Evolutionary conservation across 2,329 filamentous ascomycete species (phyloP).

Genomic region (Trichoderma aggressivum): DNA sequence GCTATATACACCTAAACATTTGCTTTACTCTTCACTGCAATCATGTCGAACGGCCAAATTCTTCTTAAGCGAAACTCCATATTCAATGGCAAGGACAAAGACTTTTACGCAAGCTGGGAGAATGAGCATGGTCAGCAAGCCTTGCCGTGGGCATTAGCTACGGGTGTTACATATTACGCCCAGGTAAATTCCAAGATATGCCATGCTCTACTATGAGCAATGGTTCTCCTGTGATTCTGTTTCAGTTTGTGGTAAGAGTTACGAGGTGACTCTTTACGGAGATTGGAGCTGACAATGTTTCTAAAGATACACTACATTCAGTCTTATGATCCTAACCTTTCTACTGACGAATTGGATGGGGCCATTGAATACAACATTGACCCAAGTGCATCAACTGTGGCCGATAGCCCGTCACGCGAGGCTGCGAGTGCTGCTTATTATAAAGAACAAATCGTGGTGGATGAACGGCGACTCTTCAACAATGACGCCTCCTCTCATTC

Average conservation of each 20-base stretch:
- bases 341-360: neutral
- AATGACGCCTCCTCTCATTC: neutral
- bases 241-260: neutral
- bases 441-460: neutral
- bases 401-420: neutral
- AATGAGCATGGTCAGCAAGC: neutral
- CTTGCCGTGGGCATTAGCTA: neutral
- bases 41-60: neutral
- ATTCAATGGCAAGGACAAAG: neutral
- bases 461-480: neutral
- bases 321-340: neutral
- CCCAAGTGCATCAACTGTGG: neutral
- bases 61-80: neutral
- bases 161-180: neutral
- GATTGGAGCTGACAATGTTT: neutral
- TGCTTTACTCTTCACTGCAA: neutral
- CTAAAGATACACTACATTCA: neutral
- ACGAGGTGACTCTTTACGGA: neutral
- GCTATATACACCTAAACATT: neutral
- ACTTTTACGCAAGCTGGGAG: neutral
- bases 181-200: neutral
- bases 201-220: no score
- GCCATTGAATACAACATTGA: neutral
- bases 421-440: neutral
- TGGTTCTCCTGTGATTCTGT: neutral